Percentiles rank a stretch among this genome's conserved stretches.
These are phyloP conservation scores for Suillus lakei DNA, from an alignment of 768 basidiomycete genomes.

Conservation along the genomic window DNA sequence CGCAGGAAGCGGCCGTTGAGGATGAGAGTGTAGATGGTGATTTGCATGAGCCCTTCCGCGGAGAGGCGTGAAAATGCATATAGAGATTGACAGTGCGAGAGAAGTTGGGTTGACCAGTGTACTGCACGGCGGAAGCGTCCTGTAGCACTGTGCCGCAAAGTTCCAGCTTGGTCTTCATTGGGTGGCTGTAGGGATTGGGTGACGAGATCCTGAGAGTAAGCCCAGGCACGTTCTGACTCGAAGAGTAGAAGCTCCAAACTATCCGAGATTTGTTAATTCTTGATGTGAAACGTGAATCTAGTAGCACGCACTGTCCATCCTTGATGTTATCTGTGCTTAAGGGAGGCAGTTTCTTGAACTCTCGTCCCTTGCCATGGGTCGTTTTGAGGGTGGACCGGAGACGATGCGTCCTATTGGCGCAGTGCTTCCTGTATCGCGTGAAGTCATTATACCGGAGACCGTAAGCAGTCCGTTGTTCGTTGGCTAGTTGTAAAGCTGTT, in stretches of 20 bases:
- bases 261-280: conserved; percentile 4
- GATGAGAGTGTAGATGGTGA: conserved; percentile 77
- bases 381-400: conserved; percentile 82
- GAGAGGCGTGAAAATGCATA: conserved; percentile 56
- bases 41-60: conserved; percentile 66
- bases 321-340: conserved; percentile 71
- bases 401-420: conserved; percentile 88
- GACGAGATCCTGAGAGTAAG: conserved; percentile 82
- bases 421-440: conserved; percentile 91
- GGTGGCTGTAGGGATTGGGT: conserved; percentile 54
- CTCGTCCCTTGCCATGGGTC: conserved; percentile 87
- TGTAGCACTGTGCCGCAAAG: conserved; percentile 75
- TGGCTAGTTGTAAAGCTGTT: conserved; percentile 82
- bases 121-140: conserved; percentile 82
- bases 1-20: conserved; percentile 85
- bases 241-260: conserved; percentile 86
- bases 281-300: too few species aligned
- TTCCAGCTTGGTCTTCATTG: conserved; percentile 54
- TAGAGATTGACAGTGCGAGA: conserved; percentile 74
- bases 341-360: conserved; percentile 83
- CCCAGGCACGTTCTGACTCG: conserved; percentile 92
- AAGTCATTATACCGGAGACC: conserved; percentile 92
- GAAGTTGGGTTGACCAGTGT: conserved; percentile 76
- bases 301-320: conserved; percentile 79
- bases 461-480: conserved; percentile 89